A percentile compares a stretch with the other conserved stretches of the same genome.
Conservation (phyloP, 164 flowering plant genomes). For the Malania oleifera region DNA sequence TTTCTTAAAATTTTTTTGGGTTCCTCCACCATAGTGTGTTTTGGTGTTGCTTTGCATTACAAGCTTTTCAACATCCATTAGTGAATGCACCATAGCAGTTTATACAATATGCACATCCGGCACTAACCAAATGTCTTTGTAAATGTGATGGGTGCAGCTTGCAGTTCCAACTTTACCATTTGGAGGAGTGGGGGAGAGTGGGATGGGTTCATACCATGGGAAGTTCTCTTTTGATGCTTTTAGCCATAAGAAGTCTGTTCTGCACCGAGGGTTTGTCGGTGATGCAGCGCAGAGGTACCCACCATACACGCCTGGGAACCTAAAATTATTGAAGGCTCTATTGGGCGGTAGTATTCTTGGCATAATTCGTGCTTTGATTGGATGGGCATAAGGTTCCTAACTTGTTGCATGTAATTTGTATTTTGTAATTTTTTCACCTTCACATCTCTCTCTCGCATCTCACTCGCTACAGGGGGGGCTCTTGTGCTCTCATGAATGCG, state of each 20-base stretch:
- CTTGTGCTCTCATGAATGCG: no score
- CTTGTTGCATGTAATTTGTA: no score
- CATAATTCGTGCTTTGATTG: slow-evolving; percentile 43
- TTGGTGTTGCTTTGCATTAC: no score
- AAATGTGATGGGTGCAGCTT: slow-evolving; percentile 56
- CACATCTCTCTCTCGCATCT: no score
- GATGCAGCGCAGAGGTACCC: slow-evolving; percentile 77
- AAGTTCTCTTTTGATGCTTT: slow-evolving; percentile 84
- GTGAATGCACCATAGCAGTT: no score
- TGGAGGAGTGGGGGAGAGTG: slow-evolving; percentile 96
- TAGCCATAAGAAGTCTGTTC: slow-evolving; percentile 82
- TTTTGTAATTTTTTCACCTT: no score
- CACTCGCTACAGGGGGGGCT: no score
- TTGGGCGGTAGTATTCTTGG: slow-evolving; percentile 41
- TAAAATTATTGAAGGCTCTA: slow-evolving; percentile 52
- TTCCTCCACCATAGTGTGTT: no score
- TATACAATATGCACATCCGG: neutral
- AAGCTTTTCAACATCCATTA: no score
- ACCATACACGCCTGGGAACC: slow-evolving; percentile 62
- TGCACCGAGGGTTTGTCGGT: slow-evolving; percentile 54
- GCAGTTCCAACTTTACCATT: slow-evolving; percentile 57
- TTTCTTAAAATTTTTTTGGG: no score
- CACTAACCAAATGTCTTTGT: no score
- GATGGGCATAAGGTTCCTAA: slow-evolving; percentile 19
- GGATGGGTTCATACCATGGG: slow-evolving; percentile 83